Evolutionary conservation across 2,329 filamentous ascomycete genomes (phyloP).

Genomic region (Diaporthe sp.): DNA sequence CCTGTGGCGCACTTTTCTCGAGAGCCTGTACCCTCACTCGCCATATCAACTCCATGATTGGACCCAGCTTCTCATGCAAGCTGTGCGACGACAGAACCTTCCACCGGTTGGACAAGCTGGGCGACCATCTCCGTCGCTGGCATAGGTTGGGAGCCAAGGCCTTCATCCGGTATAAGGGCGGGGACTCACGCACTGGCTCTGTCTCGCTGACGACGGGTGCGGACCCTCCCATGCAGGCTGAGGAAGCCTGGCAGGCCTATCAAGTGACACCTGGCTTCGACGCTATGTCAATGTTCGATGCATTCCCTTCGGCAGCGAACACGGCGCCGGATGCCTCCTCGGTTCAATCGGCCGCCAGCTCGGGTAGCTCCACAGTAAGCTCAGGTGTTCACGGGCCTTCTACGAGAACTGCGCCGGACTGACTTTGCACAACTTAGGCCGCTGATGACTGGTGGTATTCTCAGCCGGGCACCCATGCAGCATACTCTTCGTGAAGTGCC

Average conservation of each 20-base stretch:
- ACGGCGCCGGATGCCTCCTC: neutral
- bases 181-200: rapidly evolving
- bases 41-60: conserved; percentile 12
- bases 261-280: neutral
- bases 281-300: neutral
- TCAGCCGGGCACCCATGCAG: neutral
- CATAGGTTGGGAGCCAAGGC: neutral
- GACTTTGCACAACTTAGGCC: neutral
- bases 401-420: neutral
- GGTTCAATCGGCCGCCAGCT: neutral
- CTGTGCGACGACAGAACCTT: neutral
- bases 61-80: neutral
- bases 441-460: neutral
- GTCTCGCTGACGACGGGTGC: neutral
- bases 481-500: neutral
- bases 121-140: neutral
- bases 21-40: neutral
- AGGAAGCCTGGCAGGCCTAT: neutral
- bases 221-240: neutral
- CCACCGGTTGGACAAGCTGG: neutral
- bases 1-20: neutral
- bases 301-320: neutral
- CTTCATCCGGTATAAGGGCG: neutral
- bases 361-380: neutral
- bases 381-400: rapidly evolving